These are phyloP conservation scores for Yamagishiella unicocca DNA, from an alignment of 139 green algal species.

Conservation along the genomic window DNA sequence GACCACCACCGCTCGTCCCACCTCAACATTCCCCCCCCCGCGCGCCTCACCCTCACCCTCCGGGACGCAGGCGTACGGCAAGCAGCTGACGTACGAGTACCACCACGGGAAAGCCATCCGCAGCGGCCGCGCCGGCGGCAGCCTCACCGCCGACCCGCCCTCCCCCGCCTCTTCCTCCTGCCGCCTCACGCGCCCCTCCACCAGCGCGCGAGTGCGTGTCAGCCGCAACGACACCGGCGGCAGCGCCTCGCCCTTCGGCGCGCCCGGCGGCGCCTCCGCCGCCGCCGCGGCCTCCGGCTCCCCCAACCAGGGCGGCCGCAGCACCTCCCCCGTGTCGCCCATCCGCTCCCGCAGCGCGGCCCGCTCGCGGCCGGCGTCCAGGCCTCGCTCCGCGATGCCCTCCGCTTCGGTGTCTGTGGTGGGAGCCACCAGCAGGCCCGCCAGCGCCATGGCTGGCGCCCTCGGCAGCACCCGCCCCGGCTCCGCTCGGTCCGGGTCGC, in stretches of 20 bases:
- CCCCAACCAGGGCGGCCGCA: background rate
- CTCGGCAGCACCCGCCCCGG: background rate
- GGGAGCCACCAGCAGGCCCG: constrained; percentile 9
- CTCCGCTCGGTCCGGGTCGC: background rate
- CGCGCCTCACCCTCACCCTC: background rate
- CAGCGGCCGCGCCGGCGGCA: background rate
- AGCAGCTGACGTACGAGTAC: constrained; percentile 19
- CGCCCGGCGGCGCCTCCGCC: background rate
- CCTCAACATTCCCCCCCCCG: too few relatives aligned
- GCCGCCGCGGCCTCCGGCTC: background rate
- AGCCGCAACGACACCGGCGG: background rate
- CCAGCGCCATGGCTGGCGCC: background rate
- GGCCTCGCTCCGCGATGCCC: background rate
- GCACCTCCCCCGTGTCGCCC: background rate
- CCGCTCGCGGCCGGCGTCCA: background rate
- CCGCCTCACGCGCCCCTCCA: background rate
- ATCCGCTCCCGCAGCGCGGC: background rate
- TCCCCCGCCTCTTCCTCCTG: background rate
- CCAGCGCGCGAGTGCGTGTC: background rate
- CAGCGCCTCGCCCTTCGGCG: background rate
- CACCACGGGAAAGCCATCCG: background rate
- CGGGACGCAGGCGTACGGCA: constrained; percentile 27
- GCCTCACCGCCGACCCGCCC: constrained; percentile 36
- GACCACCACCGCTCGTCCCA: too few relatives aligned
- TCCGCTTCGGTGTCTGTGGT: background rate